Percentiles rank a stretch among this genome's conserved stretches.
phyloP scores from a whole-genome alignment of 176 grass and related monocot species.

The Hordeum marinum region DNA sequence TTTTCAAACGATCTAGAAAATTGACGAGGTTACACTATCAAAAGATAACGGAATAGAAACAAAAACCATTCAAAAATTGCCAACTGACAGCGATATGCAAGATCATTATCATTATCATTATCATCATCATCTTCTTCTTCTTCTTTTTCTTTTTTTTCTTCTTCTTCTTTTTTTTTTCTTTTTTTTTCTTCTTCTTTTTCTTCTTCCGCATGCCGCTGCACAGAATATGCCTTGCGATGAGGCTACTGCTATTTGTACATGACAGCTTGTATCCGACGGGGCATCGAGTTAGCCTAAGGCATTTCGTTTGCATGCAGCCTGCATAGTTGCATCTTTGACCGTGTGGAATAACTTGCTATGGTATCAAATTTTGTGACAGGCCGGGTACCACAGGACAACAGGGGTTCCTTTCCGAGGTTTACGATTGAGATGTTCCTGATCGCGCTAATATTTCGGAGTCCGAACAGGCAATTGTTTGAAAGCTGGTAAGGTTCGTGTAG shows the following conservation, averaged over 20 bases:
- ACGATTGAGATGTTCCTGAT: constrained; percentile 44
- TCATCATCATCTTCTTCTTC: no score
- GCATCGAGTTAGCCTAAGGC: background rate
- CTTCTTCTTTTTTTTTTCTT: no score
- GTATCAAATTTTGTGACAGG: constrained; percentile 11
- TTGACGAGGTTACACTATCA: no score
- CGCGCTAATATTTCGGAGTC: constrained; percentile 49
- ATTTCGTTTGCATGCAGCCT: constrained; percentile 24
- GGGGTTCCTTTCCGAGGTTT: no score
- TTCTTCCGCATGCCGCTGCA: constrained; percentile 24
- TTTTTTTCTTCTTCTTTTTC: background rate
- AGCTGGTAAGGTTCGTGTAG: background rate
- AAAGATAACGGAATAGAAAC: no score
- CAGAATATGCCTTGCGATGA: constrained; percentile 47
- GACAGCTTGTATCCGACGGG: constrained; percentile 43
- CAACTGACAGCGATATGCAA: background rate
- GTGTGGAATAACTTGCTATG: background rate
- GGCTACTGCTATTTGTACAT: constrained; percentile 39
- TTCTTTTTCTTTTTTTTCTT: no score
- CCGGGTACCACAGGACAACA: no score
- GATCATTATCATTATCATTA: no score
- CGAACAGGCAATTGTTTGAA: constrained; percentile 18
- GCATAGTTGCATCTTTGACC: constrained; percentile 26
- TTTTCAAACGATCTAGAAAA: no score
- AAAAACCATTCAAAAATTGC: background rate